Base-by-base conservation (phyloP, 2,329 filamentous ascomycete genomes). In the Emmonsia crescens region DNA sequence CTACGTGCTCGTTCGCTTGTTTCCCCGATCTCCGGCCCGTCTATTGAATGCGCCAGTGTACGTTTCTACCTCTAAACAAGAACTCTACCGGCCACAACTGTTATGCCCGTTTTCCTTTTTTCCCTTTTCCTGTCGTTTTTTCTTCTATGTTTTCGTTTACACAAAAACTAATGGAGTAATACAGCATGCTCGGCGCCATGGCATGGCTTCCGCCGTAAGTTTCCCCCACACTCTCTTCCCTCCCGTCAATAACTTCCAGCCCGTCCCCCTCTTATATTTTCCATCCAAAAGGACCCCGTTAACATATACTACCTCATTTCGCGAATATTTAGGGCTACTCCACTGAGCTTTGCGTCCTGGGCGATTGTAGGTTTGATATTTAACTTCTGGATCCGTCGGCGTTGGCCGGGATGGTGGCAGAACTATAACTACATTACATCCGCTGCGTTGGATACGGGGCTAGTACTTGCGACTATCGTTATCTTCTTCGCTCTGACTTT, bases 321-420 rank as follows among this genome's bases (percentile, higher is more conserved):
- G 3, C 36, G 14, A 31, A 55, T 24, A 16, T 16, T 38, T 49
- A 67, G 68, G 0, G 86, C 86, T 0, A 86, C 84, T 0, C 82
- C 84, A 0, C 82, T 86, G 67, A 87, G 82, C 61, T 89, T 86
- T 69, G 80, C 85, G 42, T 83, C 83, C 67, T 89, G 86, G 86
- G 85, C 82, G 1, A 69, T 82, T 38, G 82, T 86, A 19, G 73
- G 73, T 8, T 65, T 74, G 19, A 66, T 76, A 5, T 76, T 76
- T 67, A 76, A 76, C 44, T 70, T 70, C 59, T 72, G 67, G 64
- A 72, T 76, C 61, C 70, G 68, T 57, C 63, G 68, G 10, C 66
- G 65, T 19, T 73, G 67, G 65, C 60, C 63, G n/a, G 73, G 69
- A 5, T 76, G 74, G 74, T 76, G 74, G 75, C 65, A 68, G 38